Evolutionary conservation across 208 protist species (phyloP).

Genomic region (Endotrypanum monterogeii): DNA sequence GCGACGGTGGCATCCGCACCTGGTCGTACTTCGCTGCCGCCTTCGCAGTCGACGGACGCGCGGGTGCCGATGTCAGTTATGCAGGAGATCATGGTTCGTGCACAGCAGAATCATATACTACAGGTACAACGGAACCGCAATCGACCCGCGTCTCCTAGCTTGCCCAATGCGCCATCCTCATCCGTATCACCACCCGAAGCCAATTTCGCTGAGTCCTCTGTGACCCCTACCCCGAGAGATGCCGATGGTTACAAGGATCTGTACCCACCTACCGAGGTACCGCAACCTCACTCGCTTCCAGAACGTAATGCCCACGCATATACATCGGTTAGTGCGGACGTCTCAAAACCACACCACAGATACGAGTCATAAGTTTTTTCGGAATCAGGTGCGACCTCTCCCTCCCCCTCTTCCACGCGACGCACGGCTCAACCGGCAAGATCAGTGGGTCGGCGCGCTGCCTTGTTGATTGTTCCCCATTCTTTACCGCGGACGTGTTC

Average conservation of each 20-base stretch:
- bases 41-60: constrained; percentile 25
- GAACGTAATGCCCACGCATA: not conserved
- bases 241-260: constrained; percentile 15
- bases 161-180: not conserved
- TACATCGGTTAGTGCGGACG: constrained; percentile 2
- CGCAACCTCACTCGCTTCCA: not conserved
- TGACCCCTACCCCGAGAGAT: constrained; percentile 17
- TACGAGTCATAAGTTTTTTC: not conserved
- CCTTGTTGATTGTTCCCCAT: not conserved
- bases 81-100: constrained; percentile 35
- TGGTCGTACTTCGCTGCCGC: not conserved
- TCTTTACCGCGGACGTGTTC: not conserved
- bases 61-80: constrained; percentile 55
- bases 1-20: not conserved
- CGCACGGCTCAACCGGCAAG: not conserved
- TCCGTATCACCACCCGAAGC: not conserved
- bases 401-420: not conserved
- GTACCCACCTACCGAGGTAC: constrained; percentile 15
- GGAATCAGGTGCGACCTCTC: not conserved
- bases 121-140: not conserved
- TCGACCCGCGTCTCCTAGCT: not conserved
- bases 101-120: not conserved
- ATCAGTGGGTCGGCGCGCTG: not conserved
- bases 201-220: constrained; percentile 16
- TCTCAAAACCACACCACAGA: constrained; percentile 11